Conservation (phyloP, 805 yeast genomes). For the Saccharomyces cerevisiae region DNA sequence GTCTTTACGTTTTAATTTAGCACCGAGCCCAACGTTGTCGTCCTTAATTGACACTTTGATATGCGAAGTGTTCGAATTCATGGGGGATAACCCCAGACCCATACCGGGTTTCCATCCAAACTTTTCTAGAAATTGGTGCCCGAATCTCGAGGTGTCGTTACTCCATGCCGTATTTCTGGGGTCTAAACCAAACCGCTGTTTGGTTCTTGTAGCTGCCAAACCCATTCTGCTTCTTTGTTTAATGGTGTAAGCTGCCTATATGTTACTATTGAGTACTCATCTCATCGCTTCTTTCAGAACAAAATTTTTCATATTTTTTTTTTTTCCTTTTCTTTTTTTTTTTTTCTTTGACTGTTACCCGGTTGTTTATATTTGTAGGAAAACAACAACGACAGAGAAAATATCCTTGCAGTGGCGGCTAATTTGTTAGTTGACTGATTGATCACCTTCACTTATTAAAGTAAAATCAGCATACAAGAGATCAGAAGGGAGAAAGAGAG, state of each 20-base stretch:
- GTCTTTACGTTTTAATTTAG: constrained; percentile 51
- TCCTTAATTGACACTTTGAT: constrained; percentile 76
- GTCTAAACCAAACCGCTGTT: constrained; percentile 82
- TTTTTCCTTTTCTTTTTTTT: background rate
- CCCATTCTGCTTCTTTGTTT: constrained; percentile 43
- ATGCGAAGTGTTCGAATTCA: constrained; percentile 59
- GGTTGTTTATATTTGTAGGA: background rate
- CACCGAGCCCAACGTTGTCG: constrained; percentile 84
- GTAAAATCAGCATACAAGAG: background rate
- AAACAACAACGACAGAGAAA: background rate
- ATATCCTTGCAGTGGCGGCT: background rate
- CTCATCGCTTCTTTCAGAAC: background rate
- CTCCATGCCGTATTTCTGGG: constrained; percentile 96
- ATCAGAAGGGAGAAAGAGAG: no score
- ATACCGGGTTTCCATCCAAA: constrained; percentile 90
- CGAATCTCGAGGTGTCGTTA: constrained; percentile 73
- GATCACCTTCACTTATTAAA: background rate
- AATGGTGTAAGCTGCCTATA: background rate
- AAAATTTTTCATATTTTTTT: background rate
- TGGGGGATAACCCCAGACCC: constrained; percentile 60
- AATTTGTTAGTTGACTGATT: background rate
- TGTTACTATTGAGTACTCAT: background rate
- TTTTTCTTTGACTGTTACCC: background rate
- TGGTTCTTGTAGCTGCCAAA: constrained; percentile 68
- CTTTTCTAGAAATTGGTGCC: constrained; percentile 73